These are phyloP conservation scores for Neltuma alba DNA, from an alignment of 306 rosid species.

Conservation along the genomic window DNA sequence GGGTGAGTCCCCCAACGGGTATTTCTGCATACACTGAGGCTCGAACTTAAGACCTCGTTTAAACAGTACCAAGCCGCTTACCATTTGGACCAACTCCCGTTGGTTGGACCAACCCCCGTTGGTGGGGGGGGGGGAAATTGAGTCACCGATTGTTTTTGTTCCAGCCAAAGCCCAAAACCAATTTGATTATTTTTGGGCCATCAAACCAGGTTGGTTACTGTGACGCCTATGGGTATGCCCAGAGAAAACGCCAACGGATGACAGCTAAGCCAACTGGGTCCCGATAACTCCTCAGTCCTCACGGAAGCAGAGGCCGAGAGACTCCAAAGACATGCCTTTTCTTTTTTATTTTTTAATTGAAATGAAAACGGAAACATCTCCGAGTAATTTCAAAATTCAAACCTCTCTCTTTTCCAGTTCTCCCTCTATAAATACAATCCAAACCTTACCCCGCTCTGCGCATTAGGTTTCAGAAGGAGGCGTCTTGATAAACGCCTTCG, in stretches of 20 bases:
- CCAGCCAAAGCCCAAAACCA: background rate
- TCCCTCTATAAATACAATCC: background rate
- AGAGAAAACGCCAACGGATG: background rate
- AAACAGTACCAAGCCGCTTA: no score
- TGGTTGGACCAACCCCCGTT: no score
- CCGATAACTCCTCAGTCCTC: no score
- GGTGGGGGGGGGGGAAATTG: no score
- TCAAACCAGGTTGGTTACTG: background rate
- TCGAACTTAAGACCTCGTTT: no score
- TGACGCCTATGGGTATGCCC: background rate
- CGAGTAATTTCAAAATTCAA: background rate
- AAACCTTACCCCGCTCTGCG: background rate
- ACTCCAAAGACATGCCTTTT: no score
- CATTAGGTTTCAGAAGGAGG: slow-evolving; percentile 3
- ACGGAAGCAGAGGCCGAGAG: no score
- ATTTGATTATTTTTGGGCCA: background rate
- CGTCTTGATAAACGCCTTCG: background rate
- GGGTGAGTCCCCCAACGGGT: no score
- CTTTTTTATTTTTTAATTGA: background rate
- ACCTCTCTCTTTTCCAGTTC: background rate
- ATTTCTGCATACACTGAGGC: no score
- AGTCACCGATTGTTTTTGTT: no score
- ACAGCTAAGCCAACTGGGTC: background rate
- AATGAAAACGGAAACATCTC: background rate
- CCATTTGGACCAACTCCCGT: no score